These are phyloP conservation scores for Globisporangium cylindrosporum DNA, from an alignment of 352 stramenopile species.

Conservation along the genomic window DNA sequence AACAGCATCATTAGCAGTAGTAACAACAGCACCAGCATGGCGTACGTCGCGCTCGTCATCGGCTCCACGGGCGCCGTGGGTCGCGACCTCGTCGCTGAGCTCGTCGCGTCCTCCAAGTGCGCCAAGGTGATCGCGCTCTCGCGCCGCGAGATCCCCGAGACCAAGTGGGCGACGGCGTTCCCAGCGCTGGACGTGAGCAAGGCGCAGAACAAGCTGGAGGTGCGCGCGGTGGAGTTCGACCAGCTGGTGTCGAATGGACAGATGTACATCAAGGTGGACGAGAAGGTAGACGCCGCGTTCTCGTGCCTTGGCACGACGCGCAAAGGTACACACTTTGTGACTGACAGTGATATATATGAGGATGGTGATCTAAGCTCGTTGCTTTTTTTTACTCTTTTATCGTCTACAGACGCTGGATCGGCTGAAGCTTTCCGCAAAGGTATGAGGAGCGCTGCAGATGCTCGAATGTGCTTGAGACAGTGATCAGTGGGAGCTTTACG, in stretches of 20 bases:
- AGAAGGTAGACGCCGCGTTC: slow-evolving; percentile 65
- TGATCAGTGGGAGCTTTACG: background rate
- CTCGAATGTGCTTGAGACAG: background rate
- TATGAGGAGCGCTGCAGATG: slow-evolving; percentile 14
- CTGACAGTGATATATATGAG: background rate
- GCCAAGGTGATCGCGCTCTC: slow-evolving; percentile 56
- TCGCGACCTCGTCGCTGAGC: slow-evolving; percentile 69
- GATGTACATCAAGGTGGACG: slow-evolving; percentile 13
- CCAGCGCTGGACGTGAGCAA: slow-evolving; percentile 35
- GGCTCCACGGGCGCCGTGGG: slow-evolving; percentile 71
- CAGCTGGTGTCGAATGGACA: slow-evolving; percentile 33
- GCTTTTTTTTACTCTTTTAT: background rate
- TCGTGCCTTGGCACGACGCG: slow-evolving; percentile 72
- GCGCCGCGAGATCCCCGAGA: slow-evolving; percentile 50
- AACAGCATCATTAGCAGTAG: too few species aligned
- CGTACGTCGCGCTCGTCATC: slow-evolving; percentile 66
- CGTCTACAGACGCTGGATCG: slow-evolving; percentile 41
- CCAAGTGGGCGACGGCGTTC: slow-evolving; percentile 39
- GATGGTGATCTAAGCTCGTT: background rate
- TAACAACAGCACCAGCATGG: too few species aligned
- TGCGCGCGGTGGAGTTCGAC: slow-evolving; percentile 57
- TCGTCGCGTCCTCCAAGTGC: slow-evolving; percentile 55
- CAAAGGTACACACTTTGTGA: slow-evolving; percentile 29
- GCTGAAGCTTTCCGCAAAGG: slow-evolving; percentile 67
- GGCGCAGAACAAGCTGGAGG: slow-evolving; percentile 49